Evolutionary conservation across 768 basidiomycete genomes (phyloP).

Genomic region (Hirschioporus abietinus): DNA sequence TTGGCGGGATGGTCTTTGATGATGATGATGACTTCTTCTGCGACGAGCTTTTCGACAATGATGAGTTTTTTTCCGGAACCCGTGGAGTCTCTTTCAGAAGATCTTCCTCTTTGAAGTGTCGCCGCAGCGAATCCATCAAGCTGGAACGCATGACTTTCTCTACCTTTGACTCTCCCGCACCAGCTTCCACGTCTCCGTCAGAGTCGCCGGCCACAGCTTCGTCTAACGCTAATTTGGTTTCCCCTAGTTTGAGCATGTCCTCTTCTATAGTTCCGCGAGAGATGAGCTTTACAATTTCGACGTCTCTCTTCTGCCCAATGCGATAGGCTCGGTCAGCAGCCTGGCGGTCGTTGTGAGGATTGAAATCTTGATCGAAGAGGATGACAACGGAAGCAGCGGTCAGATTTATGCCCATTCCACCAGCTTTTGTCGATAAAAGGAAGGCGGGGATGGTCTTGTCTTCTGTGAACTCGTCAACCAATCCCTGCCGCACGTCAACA

Average conservation of each 20-base stretch:
- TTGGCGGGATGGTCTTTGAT: neutral
- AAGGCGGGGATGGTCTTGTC: slow-evolving; percentile 85
- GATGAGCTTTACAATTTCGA: slow-evolving; percentile 92
- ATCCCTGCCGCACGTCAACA: slow-evolving; percentile 86
- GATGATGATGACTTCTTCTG: neutral
- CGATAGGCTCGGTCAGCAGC: slow-evolving; percentile 97
- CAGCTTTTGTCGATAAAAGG: slow-evolving; percentile 87
- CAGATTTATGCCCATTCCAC: slow-evolving; percentile 94
- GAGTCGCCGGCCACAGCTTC: slow-evolving; percentile 85
- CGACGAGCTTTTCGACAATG: neutral
- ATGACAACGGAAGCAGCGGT: slow-evolving; percentile 95
- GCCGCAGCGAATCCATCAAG: slow-evolving; percentile 76
- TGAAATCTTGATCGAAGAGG: slow-evolving; percentile 98
- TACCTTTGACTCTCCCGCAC: slow-evolving; percentile 53
- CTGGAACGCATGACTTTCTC: slow-evolving; percentile 84
- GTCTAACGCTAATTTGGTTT: slow-evolving; percentile 88
- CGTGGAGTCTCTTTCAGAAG: neutral
- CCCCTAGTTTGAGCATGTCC: slow-evolving; percentile 86
- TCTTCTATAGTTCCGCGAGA: slow-evolving; percentile 92
- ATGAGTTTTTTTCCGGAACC: neutral
- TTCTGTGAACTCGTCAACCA: slow-evolving; percentile 92
- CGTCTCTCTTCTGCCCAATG: slow-evolving; percentile 91
- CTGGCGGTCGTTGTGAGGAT: slow-evolving; percentile 95
- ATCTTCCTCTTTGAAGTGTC: slow-evolving; percentile 68
- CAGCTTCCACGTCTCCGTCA: slow-evolving; percentile 46